Base-by-base conservation (phyloP, 2,329 filamentous ascomycete species). In the Penicillium sp. region DNA sequence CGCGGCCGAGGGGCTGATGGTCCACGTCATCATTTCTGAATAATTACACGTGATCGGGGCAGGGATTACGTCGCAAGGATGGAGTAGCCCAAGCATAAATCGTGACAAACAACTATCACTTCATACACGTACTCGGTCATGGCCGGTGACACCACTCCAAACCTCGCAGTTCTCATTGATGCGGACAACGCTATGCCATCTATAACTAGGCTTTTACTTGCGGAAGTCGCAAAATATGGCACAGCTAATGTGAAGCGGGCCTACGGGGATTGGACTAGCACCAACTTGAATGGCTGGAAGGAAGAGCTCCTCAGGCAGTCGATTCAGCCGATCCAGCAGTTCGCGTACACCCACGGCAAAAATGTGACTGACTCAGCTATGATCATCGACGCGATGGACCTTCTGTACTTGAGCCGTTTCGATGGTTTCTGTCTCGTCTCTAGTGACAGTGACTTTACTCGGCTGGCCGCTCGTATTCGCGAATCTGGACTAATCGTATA, bases 371-470 rank as follows among this genome's bases (percentile, higher is more conserved):
- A 58, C 39, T 61, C 53, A 19, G 55, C 59, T 39, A 74, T 74
- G 71, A 73, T 73, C 44, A 73, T 72, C 26, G 67, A 74, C 42
- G 70, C 70, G 16, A 75, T 73, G 71, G 70, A 73, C 50, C 58
- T 74, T 14, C 58, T 74, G 7, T 72, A 73, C 57, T 72, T 69
- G 8, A 65, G 62, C 16, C 65, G 69, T n/a, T 71, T 71, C 54
- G 65, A 67, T 26, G 66, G 64, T 16, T 74, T 74, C 56, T 74
- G 70, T 50, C 55, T 73, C 25, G 70, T 72, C 42, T 72, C 70
- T 4, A 74, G 72, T 55, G 71, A 75, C 55, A 72, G 70, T 62
- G 71, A 74, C 61, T 75, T 74, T 52, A 72, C 72, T 3, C 67
- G 68, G 6, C 62, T 75, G 10, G 71, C 69, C 43, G 67, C 68